A percentile compares a stretch with the other conserved stretches of the same genome.
Conservation (phyloP, 2,329 filamentous ascomycete genomes). For the Xylariomycetidae sp. region DNA sequence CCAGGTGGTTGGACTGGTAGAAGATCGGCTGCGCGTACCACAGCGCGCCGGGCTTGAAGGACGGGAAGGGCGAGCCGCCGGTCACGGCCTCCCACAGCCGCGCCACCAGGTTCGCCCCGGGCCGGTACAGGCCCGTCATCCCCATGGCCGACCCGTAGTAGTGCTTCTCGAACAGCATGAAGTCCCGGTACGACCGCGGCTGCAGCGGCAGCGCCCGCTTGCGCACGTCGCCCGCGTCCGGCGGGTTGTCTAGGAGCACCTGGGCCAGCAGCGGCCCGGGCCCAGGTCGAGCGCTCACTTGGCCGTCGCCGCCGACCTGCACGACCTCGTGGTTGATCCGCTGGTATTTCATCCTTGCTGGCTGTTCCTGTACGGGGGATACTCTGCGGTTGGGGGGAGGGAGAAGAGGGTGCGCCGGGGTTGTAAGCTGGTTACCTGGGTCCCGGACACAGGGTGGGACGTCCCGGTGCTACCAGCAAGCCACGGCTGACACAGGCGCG, state of each 20-base stretch:
- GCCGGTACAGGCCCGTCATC: conserved; percentile 15
- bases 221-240: conserved; percentile 12
- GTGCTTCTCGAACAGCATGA: conserved; percentile 23
- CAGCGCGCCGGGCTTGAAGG: conserved; percentile 15
- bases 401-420: not conserved
- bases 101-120: conserved; percentile 7
- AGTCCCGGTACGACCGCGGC: conserved; percentile 23
- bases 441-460: not conserved
- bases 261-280: conserved; percentile 7
- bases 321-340: conserved; percentile 12
- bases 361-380: not conserved
- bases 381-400: not conserved
- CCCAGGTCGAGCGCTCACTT: not conserved
- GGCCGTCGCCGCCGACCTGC: not conserved
- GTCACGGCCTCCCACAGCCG: conserved; percentile 10
- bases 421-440: not conserved
- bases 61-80: conserved; percentile 15
- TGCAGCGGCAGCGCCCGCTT: conserved; percentile 21
- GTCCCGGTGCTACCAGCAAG: not conserved
- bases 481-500: not conserved
- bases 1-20: conserved; percentile 24
- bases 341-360: conserved; percentile 14
- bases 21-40: conserved; percentile 21
- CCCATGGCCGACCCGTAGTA: conserved; percentile 19
- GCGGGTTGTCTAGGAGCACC: conserved; percentile 16